phyloP scores from a whole-genome alignment of 2,329 filamentous ascomycete genomes.

The Kalaharituber pfeilii region DNA sequence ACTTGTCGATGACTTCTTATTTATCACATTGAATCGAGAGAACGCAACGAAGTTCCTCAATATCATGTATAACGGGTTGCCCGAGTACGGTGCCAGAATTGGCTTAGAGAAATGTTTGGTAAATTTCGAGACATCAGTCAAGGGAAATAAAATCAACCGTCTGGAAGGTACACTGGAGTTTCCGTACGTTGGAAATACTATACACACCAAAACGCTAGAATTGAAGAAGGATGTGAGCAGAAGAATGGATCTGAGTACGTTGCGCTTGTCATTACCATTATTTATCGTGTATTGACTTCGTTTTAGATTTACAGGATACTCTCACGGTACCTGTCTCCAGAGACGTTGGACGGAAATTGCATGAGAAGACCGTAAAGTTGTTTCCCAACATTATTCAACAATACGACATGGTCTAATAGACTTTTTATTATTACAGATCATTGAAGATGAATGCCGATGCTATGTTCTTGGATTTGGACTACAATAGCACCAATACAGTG shows the following conservation, averaged over 20 bases:
- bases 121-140: conserved; percentile 56
- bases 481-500: conserved; percentile 55
- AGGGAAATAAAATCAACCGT: conserved; percentile 36
- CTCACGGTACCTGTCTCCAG: conserved; percentile 17
- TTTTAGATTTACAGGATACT: conserved; percentile 15
- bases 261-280: not conserved
- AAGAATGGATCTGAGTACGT: conserved; percentile 35
- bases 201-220: conserved; percentile 58
- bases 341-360: conserved; percentile 16
- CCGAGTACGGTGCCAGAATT: conserved; percentile 63
- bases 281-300: not conserved
- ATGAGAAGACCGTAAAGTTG: conserved; percentile 18
- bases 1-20: conserved; percentile 80
- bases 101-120: conserved; percentile 62
- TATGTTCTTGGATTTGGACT: conserved; percentile 64
- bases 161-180: conserved; percentile 38
- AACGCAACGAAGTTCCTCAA: conserved; percentile 58
- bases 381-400: too few species aligned
- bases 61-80: conserved; percentile 62
- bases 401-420: too few species aligned
- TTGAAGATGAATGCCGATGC: conserved; percentile 74
- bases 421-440: too few species aligned
- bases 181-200: conserved; percentile 71
- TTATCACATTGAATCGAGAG: conserved; percentile 53
- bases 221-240: conserved; percentile 51